These are phyloP conservation scores for Candida mattraensis DNA, from an alignment of 805 yeast species.

Conservation along the genomic window DNA sequence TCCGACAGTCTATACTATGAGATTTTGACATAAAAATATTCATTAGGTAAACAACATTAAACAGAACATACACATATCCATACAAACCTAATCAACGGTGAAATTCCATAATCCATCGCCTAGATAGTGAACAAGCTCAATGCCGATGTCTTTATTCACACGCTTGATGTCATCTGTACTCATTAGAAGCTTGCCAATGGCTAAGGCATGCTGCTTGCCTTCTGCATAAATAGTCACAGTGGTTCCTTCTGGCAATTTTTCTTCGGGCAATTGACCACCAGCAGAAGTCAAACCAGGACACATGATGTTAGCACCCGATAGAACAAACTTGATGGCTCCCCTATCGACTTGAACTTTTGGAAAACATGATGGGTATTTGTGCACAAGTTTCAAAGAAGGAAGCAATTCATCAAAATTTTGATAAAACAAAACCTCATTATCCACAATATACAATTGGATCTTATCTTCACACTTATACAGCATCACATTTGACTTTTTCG, in stretches of 20 bases:
- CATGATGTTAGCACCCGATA: constrained; percentile 97
- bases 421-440: constrained; percentile 70
- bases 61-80: too few relatives aligned
- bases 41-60: constrained; percentile 5
- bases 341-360: constrained; percentile 89
- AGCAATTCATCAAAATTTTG: constrained; percentile 80
- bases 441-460: constrained; percentile 72
- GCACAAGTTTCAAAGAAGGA: constrained; percentile 75
- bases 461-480: constrained; percentile 88
- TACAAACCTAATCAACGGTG: constrained; percentile 45
- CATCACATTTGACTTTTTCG: constrained; percentile 82
- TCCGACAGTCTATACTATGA: too few relatives aligned
- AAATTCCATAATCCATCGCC: constrained; percentile 89
- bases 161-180: constrained; percentile 84
- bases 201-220: constrained; percentile 88
- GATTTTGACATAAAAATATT: constrained; percentile 2
- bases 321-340: constrained; percentile 92
- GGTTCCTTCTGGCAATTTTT: constrained; percentile 62
- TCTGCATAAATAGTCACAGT: constrained; percentile 86
- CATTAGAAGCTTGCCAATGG: constrained; percentile 86
- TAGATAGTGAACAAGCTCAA: constrained; percentile 76
- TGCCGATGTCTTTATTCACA: constrained; percentile 84
- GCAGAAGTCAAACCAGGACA: constrained; percentile 90
- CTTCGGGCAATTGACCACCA: constrained; percentile 82
- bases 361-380: constrained; percentile 78